Base-by-base conservation (phyloP, 2,329 filamentous ascomycete genomes). In the Nemania abortiva region DNA sequence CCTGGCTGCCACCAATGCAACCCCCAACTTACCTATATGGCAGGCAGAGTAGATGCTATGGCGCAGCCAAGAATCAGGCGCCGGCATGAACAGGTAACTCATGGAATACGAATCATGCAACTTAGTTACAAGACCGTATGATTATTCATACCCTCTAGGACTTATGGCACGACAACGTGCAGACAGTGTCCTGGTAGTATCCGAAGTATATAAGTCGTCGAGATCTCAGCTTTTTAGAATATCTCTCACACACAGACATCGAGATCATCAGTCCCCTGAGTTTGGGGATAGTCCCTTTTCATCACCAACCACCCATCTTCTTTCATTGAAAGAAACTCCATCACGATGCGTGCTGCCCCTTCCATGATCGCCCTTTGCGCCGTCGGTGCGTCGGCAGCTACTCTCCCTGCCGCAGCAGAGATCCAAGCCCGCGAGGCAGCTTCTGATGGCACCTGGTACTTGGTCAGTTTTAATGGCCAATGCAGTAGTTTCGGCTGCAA, bases 341-440 rank as follows among this genome's bases (percentile, higher is more conserved):
- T 49, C 54, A 60, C 13, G 27, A 65, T 65, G 56, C 55, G 49
- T 34, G 49, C 37, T 37, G 9, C 27, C 47, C 13, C 2, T 31
- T 65, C 63, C 49, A n/a, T 27, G 1, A 34, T 66, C 15, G 50
- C 42, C n/a, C 39, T 66, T 18, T 60, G 49, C 56, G 57, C 56
- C 39, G 42, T 60, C 20, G 39, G 56, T 39, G 57, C 39, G 9
- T 56, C 63, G 13, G 63, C 63, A 5, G 34, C 27, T 15, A 15
- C 45, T 18, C 34, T 59, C 10, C n/a, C 54, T 34, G 2, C 29
- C 18, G 15, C 13, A 3, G 10, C 50, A 6, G 34, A 58, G 22
- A 5, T 66, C 18, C 56, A 55, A 20, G 50, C 39, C 29, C 56
- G 56, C 20, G 27, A 55, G 7, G 15, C 29, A 11, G 45, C 20